A percentile compares a stretch with the other conserved stretches of the same genome.
Conservation (phyloP, 306 rosid species). For the Oemleria cerasiformis region DNA sequence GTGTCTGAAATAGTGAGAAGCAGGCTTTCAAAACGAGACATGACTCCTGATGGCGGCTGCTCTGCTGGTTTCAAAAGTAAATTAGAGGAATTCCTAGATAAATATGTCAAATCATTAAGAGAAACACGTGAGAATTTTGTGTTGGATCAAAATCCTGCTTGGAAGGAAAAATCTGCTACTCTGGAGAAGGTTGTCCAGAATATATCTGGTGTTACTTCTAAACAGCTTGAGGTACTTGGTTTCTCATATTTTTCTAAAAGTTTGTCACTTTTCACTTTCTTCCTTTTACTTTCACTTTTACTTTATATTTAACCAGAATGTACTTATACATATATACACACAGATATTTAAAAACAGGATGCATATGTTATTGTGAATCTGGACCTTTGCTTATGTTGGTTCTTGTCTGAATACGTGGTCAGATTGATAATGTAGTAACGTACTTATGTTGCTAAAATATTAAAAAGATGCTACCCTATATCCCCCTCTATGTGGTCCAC, state of each 20-base stretch:
- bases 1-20: constrained; percentile 45
- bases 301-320: no score
- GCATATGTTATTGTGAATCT: no score
- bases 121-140: constrained; percentile 29
- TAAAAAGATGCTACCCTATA: no score
- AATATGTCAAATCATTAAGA: constrained; percentile 32
- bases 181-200: constrained; percentile 48
- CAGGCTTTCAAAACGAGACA: constrained; percentile 54
- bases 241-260: constrained; percentile 4
- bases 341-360: no score
- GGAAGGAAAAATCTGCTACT: constrained; percentile 29
- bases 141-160: constrained; percentile 20
- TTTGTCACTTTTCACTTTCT: neutral
- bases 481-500: no score
- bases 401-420: no score
- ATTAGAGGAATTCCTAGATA: constrained; percentile 51
- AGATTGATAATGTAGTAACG: no score
- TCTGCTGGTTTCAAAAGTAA: constrained; percentile 52
- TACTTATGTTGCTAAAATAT: no score
- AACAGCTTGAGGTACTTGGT: constrained; percentile 74
- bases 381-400: no score
- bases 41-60: constrained; percentile 54
- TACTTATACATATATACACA: no score
- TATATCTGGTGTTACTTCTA: constrained; percentile 59
- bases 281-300: neutral